Evolutionary conservation across 2,329 filamentous ascomycete genomes (phyloP).

Genomic region (Aaosphaeria pasadenensis): DNA sequence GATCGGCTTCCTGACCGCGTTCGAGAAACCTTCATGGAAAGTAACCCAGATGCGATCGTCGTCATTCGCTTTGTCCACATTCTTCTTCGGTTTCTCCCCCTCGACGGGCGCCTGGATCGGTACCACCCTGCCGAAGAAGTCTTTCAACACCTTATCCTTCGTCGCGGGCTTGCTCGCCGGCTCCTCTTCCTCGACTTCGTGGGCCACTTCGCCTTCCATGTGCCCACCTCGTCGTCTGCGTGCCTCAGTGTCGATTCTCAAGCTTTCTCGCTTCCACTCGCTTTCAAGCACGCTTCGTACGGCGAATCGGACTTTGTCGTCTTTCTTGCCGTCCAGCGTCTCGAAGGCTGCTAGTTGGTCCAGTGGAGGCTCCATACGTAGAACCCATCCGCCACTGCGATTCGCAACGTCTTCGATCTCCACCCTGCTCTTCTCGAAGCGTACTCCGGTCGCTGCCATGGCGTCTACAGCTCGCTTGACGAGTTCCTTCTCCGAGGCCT

Average conservation of each 20-base stretch:
- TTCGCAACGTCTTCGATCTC: conserved; percentile 60
- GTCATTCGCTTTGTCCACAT: conserved; percentile 32
- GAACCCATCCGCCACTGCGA: conserved; percentile 67
- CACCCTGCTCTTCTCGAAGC: conserved; percentile 76
- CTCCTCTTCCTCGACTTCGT: conserved; percentile 13
- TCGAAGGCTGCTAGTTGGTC: conserved; percentile 76
- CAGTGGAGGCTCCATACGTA: conserved; percentile 91
- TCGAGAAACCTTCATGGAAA: conserved; percentile 86
- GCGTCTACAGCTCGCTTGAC: conserved; percentile 76
- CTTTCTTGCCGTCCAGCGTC: conserved; percentile 58
- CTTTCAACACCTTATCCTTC: conserved; percentile 57
- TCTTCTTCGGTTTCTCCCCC: conserved; percentile 28
- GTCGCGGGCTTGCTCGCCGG: conserved; percentile 19
- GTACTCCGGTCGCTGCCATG: conserved; percentile 78
- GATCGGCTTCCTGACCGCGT: conserved; percentile 87
- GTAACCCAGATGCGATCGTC: conserved; percentile 76
- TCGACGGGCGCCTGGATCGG: conserved; percentile 46
- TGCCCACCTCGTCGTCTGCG: conserved; percentile 53
- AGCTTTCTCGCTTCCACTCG: conserved; percentile 74
- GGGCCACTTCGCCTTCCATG: conserved; percentile 12
- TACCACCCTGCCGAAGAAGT: conserved; percentile 82
- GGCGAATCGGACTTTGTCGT: conserved; percentile 80
- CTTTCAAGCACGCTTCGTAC: conserved; percentile 91
- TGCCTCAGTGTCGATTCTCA: conserved; percentile 63
- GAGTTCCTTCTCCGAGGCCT: conserved; percentile 78